Evolutionary conservation across 768 basidiomycete species (phyloP), one percentile per base, ranked within the genome.

Genomic region (Mycena rebaudengoi): DNA sequence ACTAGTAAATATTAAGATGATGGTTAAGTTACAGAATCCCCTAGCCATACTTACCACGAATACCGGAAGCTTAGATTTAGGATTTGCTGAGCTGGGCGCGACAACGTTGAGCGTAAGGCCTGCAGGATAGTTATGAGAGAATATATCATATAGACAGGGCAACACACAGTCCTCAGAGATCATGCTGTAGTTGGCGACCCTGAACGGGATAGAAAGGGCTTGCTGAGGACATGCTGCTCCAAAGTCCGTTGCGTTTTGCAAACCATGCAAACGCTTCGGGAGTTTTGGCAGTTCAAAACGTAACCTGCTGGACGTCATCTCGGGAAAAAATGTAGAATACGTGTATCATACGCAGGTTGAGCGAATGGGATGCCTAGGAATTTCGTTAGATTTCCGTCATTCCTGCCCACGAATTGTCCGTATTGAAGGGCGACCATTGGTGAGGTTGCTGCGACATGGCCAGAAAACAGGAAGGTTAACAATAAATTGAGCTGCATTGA

Each of bases 1-100:
- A 64, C 63, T 64, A n/a, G 14, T 0, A 41, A 20, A 54, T 32
- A 25, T 8, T 11, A 26, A 49, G 48, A 11, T 11, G 20, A 45
- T 10, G n/a, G 32, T 35, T 21, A 33, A 6, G 18, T 3, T n/a
- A n/a, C n/a, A n/a, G n/a, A n/a, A n/a, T n/a, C n/a, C n/a, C n/a
- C n/a, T n/a, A n/a, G n/a, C n/a, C n/a, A n/a, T n/a, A 56, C 64
- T 3, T 7, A 65, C 64, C 11, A 65, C 64, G 13, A 65, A 35
- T 1, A 65, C 54, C 5, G 64, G 64, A 6, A 65, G 59, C 14
- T 57, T 61, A 0, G 58, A 50, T 5, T 21, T 4, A 0, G 50
- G 14, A 16, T 10, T 21, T 2, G 40, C 46, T 0, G 48, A 51
- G 11, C 6, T n/a, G 1, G 64, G 64, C 4, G 16, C 21, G 23